A percentile compares a stretch with the other conserved stretches of the same genome.
Conservation (phyloP, 495 filamentous ascomycete genomes). For the Hypoxylon trugodes region DNA sequence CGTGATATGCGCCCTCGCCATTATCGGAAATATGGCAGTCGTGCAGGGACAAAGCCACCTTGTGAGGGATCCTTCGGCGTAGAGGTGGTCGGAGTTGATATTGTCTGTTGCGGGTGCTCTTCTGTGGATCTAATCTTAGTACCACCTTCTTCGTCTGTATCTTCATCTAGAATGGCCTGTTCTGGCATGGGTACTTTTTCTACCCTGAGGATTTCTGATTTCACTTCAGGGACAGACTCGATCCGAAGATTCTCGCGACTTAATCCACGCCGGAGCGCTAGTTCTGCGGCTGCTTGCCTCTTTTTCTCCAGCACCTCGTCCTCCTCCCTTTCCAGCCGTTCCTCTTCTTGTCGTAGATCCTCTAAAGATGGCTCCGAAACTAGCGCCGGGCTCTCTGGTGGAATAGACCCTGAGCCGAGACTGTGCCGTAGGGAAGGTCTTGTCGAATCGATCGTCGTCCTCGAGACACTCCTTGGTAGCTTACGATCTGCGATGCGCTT, state of each 20-base stretch:
- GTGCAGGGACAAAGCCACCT: slow-evolving; percentile 42
- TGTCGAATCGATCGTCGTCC: slow-evolving; percentile 61
- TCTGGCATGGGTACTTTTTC: slow-evolving; percentile 35
- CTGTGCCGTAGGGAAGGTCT: slow-evolving; percentile 45
- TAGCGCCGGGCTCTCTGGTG: slow-evolving; percentile 48
- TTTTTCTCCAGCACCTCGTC: slow-evolving; percentile 73
- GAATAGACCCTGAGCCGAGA: slow-evolving; percentile 44
- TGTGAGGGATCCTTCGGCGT: slow-evolving; percentile 15
- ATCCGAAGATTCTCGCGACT: slow-evolving; percentile 46
- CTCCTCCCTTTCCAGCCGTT: slow-evolving; percentile 70
- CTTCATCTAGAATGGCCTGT: slow-evolving; percentile 35
- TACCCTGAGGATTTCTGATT: slow-evolving; percentile 42
- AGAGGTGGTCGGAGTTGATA: neutral
- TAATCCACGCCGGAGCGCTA: slow-evolving; percentile 78
- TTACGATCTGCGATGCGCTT: slow-evolving; percentile 65
- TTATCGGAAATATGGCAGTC: slow-evolving; percentile 42
- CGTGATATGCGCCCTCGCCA: neutral
- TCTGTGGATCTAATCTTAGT: slow-evolving; percentile 2
- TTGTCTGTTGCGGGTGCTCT: slow-evolving; percentile 6
- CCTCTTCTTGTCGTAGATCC: slow-evolving; percentile 81
- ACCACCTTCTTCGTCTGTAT: slow-evolving; percentile 29
- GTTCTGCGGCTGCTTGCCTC: slow-evolving; percentile 72
- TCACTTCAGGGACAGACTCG: slow-evolving; percentile 40
- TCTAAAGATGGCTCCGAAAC: slow-evolving; percentile 64
- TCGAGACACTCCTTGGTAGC: slow-evolving; percentile 63